Conservation (phyloP, 441 rosid genomes). For the Bruguiera hainesii region DNA sequence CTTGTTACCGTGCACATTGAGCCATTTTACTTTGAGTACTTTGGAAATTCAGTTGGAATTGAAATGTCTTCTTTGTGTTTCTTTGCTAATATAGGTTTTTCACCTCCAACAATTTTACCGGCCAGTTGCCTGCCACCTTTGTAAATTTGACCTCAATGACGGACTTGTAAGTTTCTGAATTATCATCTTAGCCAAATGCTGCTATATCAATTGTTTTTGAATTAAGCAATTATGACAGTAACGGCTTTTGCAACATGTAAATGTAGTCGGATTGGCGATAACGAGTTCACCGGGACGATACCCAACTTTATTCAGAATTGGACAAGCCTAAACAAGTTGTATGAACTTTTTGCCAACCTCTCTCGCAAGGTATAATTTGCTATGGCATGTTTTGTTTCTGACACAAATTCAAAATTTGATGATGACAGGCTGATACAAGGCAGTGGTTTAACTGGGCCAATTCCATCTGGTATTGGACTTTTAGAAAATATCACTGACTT, state of each 20-base stretch:
- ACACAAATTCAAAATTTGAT: neutral
- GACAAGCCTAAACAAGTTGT: slow-evolving; percentile 45
- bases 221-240: too few relatives aligned
- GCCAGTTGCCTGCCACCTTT: slow-evolving; percentile 51
- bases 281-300: slow-evolving; percentile 41
- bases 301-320: slow-evolving; percentile 50
- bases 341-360: slow-evolving; percentile 14
- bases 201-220: too few relatives aligned
- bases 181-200: neutral
- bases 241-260: neutral
- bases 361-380: neutral
- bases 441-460: slow-evolving; percentile 65
- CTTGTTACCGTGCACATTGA: neutral
- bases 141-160: slow-evolving; percentile 35
- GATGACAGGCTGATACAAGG: slow-evolving; percentile 44
- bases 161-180: slow-evolving; percentile 38
- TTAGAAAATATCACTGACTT: slow-evolving; percentile 33
- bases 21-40: too few relatives aligned
- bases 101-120: slow-evolving; percentile 50
- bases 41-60: too few relatives aligned
- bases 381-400: neutral
- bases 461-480: slow-evolving; percentile 39
- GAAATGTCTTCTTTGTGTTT: neutral
- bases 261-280: slow-evolving; percentile 49
- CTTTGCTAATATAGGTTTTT: slow-evolving; percentile 31